Base-by-base conservation (phyloP, 768 basidiomycete genomes). In the Trametes gibbosa region DNA sequence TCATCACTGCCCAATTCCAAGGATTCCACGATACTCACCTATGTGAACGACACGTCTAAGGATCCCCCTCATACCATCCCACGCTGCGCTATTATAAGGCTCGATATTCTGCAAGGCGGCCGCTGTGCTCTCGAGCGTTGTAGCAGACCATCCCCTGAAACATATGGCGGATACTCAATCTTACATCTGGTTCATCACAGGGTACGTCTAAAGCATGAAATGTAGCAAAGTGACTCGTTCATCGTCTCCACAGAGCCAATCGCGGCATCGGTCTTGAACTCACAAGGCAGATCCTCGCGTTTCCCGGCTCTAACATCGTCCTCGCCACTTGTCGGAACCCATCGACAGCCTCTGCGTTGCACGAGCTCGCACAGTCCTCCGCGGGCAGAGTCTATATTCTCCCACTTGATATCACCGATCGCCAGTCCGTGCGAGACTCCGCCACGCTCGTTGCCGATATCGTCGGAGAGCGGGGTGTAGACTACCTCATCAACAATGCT, bases 401-500 rank as follows among this genome's bases (percentile, higher is more conserved):
- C 16, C 40, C 63, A 24, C 65, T 76, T 19, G 74, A 77, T 43
- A 66, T 70, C 27, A 62, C 56, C 25, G 61, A 72, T 29, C 50
- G 62, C 35, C 56, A 53, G 19, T 65, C 67, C 23, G 70, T 76
- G 55, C 61, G 69, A 10, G 63, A 51, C 0, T 67, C 70, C 12
- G 64, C 61, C 9, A 52, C 58, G 24, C 29, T 53, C 5, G 67
- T 70, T 25, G 66, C 62, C 21, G 62, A 51, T 32, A 56, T 74
- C 29, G 57, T 77, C 17, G 68, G 58, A 5, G 63, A 61, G 25
- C 54, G 58, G n/a, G 74, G 76, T 4, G 58, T 77, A 2, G 74
- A 78, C 62, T 76, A 74, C 51, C 64, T 78, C 16, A 59, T 76
- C 51, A 78, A 76, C 64, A 76, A 75, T 39, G 74, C 76, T 8